Percentiles rank a stretch among this genome's conserved stretches.
Conservation (phyloP, 2,329 filamentous ascomycete species). For the Neonectria coccinea region DNA sequence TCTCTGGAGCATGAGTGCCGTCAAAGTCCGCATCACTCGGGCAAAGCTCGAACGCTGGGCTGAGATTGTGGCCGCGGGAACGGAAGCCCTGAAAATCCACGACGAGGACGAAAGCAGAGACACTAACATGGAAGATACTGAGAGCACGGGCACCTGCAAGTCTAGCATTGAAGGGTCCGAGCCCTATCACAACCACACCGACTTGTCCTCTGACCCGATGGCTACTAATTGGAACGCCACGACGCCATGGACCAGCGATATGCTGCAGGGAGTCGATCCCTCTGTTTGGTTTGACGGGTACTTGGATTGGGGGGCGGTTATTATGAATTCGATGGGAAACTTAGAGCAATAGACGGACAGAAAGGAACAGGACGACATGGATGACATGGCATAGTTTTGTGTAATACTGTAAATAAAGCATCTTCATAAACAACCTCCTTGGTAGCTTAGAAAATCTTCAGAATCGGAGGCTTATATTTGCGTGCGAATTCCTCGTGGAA, state of each 20-base stretch:
- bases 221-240: constrained; percentile 44
- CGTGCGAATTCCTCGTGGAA: too few relatives aligned
- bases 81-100: constrained; percentile 40
- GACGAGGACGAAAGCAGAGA: constrained; percentile 33
- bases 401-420: background rate
- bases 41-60: constrained; percentile 61
- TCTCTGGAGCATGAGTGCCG: constrained; percentile 61
- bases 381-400: background rate
- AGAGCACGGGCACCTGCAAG: constrained; percentile 8
- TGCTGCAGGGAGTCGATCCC: constrained; percentile 51
- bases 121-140: constrained; percentile 30
- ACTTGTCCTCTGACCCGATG: constrained; percentile 41
- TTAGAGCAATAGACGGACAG: constrained; percentile 36
- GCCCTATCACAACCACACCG: constrained; percentile 26
- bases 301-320: constrained; percentile 50
- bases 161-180: constrained; percentile 12
- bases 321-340: constrained; percentile 48
- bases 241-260: constrained; percentile 48
- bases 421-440: background rate
- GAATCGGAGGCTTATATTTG: background rate
- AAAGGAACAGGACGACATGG: background rate
- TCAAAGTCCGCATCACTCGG: constrained; percentile 60
- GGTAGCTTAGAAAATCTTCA: background rate
- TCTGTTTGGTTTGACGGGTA: constrained; percentile 52
- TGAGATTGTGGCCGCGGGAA: constrained; percentile 57